A percentile compares a stretch with the other conserved stretches of the same genome.
Evolutionary conservation across 371 early-diverging fungal genomes (phyloP).

Genomic region (Polyrhizophydium stewartii): DNA sequence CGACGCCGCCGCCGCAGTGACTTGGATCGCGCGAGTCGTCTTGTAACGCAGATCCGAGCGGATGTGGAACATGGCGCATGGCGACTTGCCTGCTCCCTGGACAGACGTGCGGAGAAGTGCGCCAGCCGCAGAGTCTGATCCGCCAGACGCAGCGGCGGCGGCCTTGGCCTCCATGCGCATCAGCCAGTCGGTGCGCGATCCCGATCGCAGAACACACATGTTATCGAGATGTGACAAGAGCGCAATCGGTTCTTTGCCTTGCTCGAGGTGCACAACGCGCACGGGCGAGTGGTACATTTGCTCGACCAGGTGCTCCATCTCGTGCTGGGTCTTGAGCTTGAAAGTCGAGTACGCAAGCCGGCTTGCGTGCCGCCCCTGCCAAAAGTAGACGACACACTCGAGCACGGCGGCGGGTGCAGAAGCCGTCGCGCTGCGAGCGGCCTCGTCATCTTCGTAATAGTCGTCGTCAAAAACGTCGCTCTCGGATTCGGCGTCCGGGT

Average conservation of each 20-base stretch:
- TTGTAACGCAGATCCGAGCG: conserved; percentile 30
- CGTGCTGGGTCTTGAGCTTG: conserved; percentile 35
- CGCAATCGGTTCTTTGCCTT: conserved; percentile 39
- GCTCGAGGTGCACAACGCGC: conserved; percentile 27
- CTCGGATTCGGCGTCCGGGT: neutral
- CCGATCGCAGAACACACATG: conserved; percentile 16
- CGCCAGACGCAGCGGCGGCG: neutral
- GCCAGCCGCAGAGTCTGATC: neutral
- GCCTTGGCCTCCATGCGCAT: neutral
- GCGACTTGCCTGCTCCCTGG: neutral
- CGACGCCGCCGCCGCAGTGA: conserved; percentile 9
- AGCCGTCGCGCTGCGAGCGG: neutral
- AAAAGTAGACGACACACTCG: conserved; percentile 47
- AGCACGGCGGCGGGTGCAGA: conserved; percentile 3
- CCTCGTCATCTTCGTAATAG: neutral
- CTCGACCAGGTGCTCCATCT: conserved; percentile 36
- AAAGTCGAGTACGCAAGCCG: conserved; percentile 39
- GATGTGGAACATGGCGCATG: conserved; percentile 28
- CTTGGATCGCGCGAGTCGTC: conserved; percentile 36
- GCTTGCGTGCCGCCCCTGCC: conserved; percentile 31
- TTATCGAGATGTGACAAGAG: conserved; percentile 42
- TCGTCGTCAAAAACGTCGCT: neutral
- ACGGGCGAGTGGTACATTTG: conserved; percentile 39
- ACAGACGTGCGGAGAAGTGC: neutral
- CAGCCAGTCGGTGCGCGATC: neutral